These are phyloP conservation scores for Tuber magnatum DNA, from an alignment of 495 filamentous ascomycete genomes.

Conservation along the genomic window DNA sequence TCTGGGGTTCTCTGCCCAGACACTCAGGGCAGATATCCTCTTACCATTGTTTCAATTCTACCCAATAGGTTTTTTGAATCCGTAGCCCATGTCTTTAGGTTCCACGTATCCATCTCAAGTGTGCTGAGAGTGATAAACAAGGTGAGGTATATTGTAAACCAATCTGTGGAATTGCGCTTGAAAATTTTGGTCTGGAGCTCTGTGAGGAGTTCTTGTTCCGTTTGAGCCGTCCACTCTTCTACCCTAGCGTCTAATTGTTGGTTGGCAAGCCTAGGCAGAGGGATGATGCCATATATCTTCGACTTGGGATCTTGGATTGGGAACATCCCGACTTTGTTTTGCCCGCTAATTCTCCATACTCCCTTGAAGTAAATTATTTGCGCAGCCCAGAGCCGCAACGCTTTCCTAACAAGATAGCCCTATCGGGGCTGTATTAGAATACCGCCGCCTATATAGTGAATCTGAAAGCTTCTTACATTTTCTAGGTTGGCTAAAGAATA, in stretches of 20 bases:
- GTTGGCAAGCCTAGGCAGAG: constrained; percentile 34
- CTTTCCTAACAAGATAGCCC: constrained; percentile 31
- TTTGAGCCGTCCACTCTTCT: constrained; percentile 29
- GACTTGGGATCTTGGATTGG: constrained; percentile 31
- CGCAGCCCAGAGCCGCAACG: constrained; percentile 38
- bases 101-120: constrained; percentile 38
- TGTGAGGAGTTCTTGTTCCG: constrained; percentile 35
- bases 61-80: constrained; percentile 23
- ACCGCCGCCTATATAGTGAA: not conserved
- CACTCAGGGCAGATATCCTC: not conserved
- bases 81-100: constrained; percentile 29
- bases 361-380: constrained; percentile 39
- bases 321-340: constrained; percentile 28
- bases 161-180: constrained; percentile 33
- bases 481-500: constrained; percentile 24
- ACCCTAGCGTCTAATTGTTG: constrained; percentile 37
- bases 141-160: constrained; percentile 40
- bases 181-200: constrained; percentile 37
- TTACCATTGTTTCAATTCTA: constrained; percentile 26
- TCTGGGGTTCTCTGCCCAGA: not conserved
- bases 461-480: constrained; percentile 12
- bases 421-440: constrained; percentile 2
- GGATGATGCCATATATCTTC: constrained; percentile 30
- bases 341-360: constrained; percentile 33
- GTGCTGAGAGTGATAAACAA: constrained; percentile 31